Evolutionary conservation across 208 protist genomes (phyloP).

Genomic region (Crithidia fasciculata): DNA sequence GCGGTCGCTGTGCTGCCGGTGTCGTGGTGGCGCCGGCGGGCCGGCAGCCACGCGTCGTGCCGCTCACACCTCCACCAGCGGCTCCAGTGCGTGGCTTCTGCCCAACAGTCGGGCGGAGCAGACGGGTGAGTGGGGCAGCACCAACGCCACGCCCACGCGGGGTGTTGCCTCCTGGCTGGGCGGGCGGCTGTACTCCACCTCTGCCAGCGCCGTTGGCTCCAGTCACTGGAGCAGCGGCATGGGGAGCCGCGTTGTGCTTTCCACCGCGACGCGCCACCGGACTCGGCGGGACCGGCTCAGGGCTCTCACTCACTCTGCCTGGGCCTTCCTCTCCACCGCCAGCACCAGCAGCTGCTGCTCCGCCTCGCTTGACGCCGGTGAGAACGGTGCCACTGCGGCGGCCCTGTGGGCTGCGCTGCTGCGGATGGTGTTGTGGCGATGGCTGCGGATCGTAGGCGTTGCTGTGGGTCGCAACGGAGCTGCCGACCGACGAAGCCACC

Average conservation of each 20-base stretch:
- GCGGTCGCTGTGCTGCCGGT: neutral
- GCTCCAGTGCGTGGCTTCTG: neutral
- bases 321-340: neutral
- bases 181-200: neutral
- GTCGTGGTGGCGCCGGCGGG: too few species aligned
- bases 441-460: neutral
- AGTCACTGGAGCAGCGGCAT: neutral
- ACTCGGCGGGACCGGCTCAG: conserved; percentile 26
- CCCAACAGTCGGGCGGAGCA: conserved; percentile 5
- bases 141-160: neutral
- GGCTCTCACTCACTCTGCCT: conserved; percentile 18
- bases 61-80: neutral
- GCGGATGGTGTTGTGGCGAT: neutral
- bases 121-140: conserved; percentile 1
- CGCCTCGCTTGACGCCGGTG: neutral
- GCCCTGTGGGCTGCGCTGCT: neutral
- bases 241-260: neutral
- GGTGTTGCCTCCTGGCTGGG: neutral
- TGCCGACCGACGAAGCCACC: neutral
- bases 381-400: conserved; percentile 9
- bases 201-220: neutral
- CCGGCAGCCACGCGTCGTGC: neutral
- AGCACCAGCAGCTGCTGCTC: neutral
- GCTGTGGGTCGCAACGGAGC: neutral
- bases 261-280: conserved; percentile 3